Percentiles rank a stretch among this genome's conserved stretches.
Conservation (phyloP, 2,329 filamentous ascomycete genomes). For the Neocatenulostroma microsporum region DNA sequence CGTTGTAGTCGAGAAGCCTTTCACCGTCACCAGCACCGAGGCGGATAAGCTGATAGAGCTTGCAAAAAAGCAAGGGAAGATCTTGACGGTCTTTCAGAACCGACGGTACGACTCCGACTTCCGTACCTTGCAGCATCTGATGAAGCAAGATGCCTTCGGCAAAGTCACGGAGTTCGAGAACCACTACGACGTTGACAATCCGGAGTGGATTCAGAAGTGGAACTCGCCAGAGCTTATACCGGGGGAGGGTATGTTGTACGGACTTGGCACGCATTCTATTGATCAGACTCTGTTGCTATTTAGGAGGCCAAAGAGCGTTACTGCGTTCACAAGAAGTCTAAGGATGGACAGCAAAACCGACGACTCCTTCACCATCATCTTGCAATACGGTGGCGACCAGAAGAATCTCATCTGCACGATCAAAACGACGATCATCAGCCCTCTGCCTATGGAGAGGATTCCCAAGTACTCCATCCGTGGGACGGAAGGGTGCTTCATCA, state of each 20-base stretch:
- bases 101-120: conserved; percentile 35
- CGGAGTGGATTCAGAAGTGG: conserved; percentile 33
- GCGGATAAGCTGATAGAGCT: conserved; percentile 29
- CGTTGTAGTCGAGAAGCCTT: conserved; percentile 35
- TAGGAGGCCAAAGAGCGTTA: conserved; percentile 28
- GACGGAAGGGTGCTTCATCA: conserved; percentile 33
- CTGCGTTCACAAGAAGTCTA: conserved; percentile 24
- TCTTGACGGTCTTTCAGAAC: conserved; percentile 35
- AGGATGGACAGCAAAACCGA: conserved; percentile 25
- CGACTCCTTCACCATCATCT: conserved; percentile 31
- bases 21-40: conserved; percentile 28
- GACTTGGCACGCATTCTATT: conserved; percentile 34
- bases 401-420: conserved; percentile 29
- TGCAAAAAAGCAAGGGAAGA: conserved; percentile 23
- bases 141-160: conserved; percentile 20
- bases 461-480: conserved; percentile 30
- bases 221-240: conserved; percentile 28
- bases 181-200: conserved; percentile 35
- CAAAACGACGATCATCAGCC: conserved; percentile 27
- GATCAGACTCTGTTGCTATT: conserved; percentile 34
- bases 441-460: conserved; percentile 22
- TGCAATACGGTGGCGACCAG: conserved; percentile 30
- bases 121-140: conserved; percentile 26
- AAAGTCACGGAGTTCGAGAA: conserved; percentile 28
- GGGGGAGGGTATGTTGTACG: conserved; percentile 38